phyloP scores from a whole-genome alignment of 306 rosid genomes.

The Sesbania bispinosa region DNA sequence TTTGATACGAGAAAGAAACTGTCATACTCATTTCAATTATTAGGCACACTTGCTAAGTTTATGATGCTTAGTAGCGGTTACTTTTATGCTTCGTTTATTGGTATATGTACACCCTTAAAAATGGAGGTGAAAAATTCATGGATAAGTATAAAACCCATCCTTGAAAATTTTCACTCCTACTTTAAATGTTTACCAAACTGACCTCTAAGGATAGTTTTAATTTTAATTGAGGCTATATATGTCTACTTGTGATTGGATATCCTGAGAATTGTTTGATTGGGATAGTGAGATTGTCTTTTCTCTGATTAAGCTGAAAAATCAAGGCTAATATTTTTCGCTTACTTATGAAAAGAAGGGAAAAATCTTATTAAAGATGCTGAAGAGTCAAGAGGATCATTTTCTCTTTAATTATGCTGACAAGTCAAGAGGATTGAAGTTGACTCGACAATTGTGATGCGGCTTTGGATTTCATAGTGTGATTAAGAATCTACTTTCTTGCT shows the following conservation, averaged over 20 bases:
- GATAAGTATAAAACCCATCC: not conserved
- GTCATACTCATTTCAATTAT: not conserved
- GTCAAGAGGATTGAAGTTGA: not conserved
- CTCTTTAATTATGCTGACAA: not conserved
- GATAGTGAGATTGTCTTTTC: not conserved
- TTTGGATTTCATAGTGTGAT: not conserved
- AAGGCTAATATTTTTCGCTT: not conserved
- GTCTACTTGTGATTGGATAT: not conserved
- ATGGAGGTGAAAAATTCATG: not conserved
- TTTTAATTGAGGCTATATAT: not conserved
- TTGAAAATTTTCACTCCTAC: not conserved
- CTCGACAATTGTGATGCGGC: not conserved
- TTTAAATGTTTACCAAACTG: not conserved
- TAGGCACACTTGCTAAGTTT: not conserved
- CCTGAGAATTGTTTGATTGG: not conserved
- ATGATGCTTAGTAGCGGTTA: conserved; percentile 11
- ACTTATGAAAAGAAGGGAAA: not conserved
- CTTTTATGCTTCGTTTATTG: not conserved
- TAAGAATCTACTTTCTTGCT: not conserved
- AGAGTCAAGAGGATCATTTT: not conserved
- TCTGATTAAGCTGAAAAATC: not conserved
- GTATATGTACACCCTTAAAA: not conserved
- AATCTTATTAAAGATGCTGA: not conserved
- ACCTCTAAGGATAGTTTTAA: not conserved
- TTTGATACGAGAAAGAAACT: not conserved